Base-by-base conservation (phyloP, 1,284 basidiomycete genomes). In the Cryptococcus maquisensis region DNA sequence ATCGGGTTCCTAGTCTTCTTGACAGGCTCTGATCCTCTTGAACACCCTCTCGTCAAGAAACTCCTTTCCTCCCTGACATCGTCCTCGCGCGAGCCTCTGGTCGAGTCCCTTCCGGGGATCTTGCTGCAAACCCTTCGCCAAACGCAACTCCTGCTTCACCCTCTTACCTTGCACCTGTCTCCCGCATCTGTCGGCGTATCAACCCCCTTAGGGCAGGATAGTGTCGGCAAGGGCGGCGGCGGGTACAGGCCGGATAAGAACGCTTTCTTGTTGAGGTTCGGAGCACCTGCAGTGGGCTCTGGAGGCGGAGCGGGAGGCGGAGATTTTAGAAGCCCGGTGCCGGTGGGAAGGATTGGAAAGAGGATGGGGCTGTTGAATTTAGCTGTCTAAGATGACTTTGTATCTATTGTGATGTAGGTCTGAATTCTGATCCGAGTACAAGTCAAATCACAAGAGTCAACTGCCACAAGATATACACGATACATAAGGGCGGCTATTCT, bases 281-380 rank as follows among this genome's bases (percentile, higher is more conserved):
- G 74, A 12, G 54, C 61, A 28, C 67, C 67, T 0, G 52, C 52
- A 0, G 55, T 10, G 4, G 10, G 55, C 1, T 52, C 56, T 15
- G 35, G 41, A 10, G 43, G 59, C 24, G 52, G 58, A 21, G 46
- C 60, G 7, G 58, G 63, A 16, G 59, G 62, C 16, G 23, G 15
- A 18, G 73, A 77, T 40, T 77, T 73, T 48, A 68, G 64, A 40
- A 70, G 68, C 49, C 73, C 75, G 2, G 60, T 75, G 4, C 67
- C 73, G 2, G 64, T 75, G 8, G 69, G 70, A 12, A 72, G 68
- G 52, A 72, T 72, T 16, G 72, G 71, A 4, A 72, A 73, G 54
- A 61, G 74, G 23, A 75, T 77, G 52, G 72, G 66, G 2, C 57
- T 76, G 60, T 51, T 76, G 26, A 68, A 64, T 23, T 69, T 74